Evolutionary conservation across 768 basidiomycete genomes (phyloP).

Genomic region (Boletales sp.): DNA sequence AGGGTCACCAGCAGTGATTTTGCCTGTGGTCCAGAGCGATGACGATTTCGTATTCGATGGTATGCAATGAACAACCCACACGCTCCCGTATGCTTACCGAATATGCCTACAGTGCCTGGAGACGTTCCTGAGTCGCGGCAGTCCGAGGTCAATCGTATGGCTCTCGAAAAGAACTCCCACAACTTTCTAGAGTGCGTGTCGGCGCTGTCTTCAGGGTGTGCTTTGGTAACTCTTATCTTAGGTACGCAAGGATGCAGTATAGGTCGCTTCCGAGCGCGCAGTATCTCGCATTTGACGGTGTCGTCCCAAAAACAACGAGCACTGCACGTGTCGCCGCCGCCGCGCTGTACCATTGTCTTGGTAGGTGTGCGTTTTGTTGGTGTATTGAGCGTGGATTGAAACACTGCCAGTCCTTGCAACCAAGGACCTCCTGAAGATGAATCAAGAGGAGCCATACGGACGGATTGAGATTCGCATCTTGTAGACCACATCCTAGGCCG

Average conservation of each 20-base stretch:
- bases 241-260: slow-evolving; percentile 77
- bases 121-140: slow-evolving; percentile 45
- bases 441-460: slow-evolving; percentile 61
- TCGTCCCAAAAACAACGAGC: slow-evolving; percentile 64
- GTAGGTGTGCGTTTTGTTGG: slow-evolving; percentile 36
- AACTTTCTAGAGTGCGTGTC: slow-evolving; percentile 73
- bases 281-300: slow-evolving; percentile 56
- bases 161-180: slow-evolving; percentile 71
- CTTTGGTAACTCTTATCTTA: slow-evolving; percentile 28
- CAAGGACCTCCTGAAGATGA: slow-evolving; percentile 61
- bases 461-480: slow-evolving; percentile 41
- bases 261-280: slow-evolving; percentile 50
- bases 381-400: no score
- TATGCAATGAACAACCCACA: slow-evolving; percentile 25
- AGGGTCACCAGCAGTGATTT: slow-evolving; percentile 50
- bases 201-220: background rate
- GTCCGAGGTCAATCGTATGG: slow-evolving; percentile 52
- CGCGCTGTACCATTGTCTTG: slow-evolving; percentile 83
- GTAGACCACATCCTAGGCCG: slow-evolving; percentile 22
- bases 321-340: slow-evolving; percentile 77
- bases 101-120: slow-evolving; percentile 24
- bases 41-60: slow-evolving; percentile 71
- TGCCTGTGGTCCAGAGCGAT: slow-evolving; percentile 39
- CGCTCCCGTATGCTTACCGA: slow-evolving; percentile 7
- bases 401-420: slow-evolving; percentile 64